A percentile compares a stretch with the other conserved stretches of the same genome.
phyloP scores from a whole-genome alignment of 1,139 yeast genomes.

The Ogataea hybrid region DNA sequence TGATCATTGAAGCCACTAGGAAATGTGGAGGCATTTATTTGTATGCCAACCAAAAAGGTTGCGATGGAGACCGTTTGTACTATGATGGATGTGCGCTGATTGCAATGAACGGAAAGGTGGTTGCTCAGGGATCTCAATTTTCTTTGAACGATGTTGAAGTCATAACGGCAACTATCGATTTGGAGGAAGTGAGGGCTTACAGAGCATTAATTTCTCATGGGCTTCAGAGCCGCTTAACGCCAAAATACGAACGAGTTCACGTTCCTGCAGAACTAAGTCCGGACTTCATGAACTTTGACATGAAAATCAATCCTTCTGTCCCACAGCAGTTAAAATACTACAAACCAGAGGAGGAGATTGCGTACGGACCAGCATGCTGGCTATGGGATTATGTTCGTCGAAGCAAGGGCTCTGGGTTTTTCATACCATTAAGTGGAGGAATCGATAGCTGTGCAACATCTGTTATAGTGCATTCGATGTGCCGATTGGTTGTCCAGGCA shows the following conservation, averaged over 20 bases:
- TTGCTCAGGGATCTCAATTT: constrained; percentile 93
- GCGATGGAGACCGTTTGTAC: constrained; percentile 96
- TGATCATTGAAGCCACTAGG: constrained; percentile 88
- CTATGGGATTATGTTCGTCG: constrained; percentile 96
- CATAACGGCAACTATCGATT: constrained; percentile 85
- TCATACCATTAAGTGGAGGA: constrained; percentile 94
- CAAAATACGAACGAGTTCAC: constrained; percentile 58
- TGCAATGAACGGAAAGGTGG: constrained; percentile 84
- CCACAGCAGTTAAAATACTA: constrained; percentile 57
- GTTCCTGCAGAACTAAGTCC: constrained; percentile 65
- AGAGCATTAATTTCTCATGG: constrained; percentile 76
- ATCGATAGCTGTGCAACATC: constrained; percentile 98
- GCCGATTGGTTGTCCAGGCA: constrained; percentile 73
- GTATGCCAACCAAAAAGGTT: constrained; percentile 93
- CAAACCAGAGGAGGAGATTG: constrained; percentile 91
- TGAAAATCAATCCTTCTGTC: constrained; percentile 59
- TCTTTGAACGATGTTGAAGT: constrained; percentile 91
- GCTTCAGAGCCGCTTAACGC: constrained; percentile 62
- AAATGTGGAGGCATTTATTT: constrained; percentile 96
- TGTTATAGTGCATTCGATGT: constrained; percentile 91
- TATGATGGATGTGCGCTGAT: constrained; percentile 97
- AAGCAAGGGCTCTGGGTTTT: constrained; percentile 85
- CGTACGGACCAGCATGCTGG: constrained; percentile 99
- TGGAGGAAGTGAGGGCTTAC: constrained; percentile 86
- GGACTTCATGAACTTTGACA: constrained; percentile 54